Base-by-base conservation (phyloP, 441 rosid genomes). In the Brassica balearica region DNA sequence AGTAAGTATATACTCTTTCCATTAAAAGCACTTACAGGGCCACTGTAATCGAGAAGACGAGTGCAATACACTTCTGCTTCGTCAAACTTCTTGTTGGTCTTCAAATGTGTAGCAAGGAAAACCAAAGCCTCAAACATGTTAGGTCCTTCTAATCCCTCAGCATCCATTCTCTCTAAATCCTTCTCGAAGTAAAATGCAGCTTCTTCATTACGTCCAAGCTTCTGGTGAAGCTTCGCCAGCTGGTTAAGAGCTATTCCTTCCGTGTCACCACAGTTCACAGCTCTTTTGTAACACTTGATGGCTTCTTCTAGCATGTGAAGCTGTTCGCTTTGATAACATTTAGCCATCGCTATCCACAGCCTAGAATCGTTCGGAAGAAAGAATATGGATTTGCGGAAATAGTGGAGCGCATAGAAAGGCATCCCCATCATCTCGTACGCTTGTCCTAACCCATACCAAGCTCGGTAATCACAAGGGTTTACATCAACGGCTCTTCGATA, bases 381-480 rank as follows among this genome's bases (percentile, higher is more conserved):
- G 84, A 85, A 93, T 25, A 95, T 90, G 20, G 98, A 90, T 74
- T 93, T 95, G 60, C 87, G 86, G 59, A 95, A 95, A 85, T 93
- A 95, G 76, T 90, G 93, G 63, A 95, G 92, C 23, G 98, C 98
- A 75, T 92, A 91, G 78, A 88, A 86, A 14, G 97, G 95, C 98
- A 90, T 87, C 73, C 89, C 84, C 91, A 89, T 91, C 97, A 95
- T 91, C 86, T 95, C 97, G 77, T 95, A 92, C 19, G 97, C 96
- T 76, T 94, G 98, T 72, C 97, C 98, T 70, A 94, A 84, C 22
- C 98, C 98, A 83, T 94, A 92, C 98, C 97, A 94, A 41, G 98
- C 98, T 78, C 97, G 87, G 79, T 91, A 91, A 70, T 95, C 99
- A 82, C 88, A 70, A 5, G 98, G 88, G 83, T 87, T 87, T 77